Evolutionary conservation across 148 eudicot species (phyloP).

Genomic region (Polygonum aviculare): DNA sequence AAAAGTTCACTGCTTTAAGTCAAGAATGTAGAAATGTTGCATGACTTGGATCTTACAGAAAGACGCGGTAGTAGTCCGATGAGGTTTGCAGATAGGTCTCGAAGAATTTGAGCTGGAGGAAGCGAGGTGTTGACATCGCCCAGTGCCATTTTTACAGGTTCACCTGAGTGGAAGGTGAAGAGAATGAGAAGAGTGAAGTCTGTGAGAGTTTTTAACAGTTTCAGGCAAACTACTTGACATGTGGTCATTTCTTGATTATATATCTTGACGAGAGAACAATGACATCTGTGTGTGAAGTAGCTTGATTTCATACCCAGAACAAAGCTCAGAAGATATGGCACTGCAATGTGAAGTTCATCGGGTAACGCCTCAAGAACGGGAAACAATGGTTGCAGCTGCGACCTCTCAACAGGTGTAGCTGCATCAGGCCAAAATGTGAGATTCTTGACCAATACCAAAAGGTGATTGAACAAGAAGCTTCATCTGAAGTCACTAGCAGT

Average conservation of each 20-base stretch:
- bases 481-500: background rate
- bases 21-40: background rate
- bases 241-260: background rate
- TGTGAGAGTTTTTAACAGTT: background rate
- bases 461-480: background rate
- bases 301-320: conserved; percentile 57
- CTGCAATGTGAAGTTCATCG: conserved; percentile 46
- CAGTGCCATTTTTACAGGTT: conserved; percentile 82
- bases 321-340: conserved; percentile 84
- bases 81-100: conserved; percentile 51
- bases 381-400: conserved; percentile 70
- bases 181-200: background rate
- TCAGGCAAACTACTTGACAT: background rate
- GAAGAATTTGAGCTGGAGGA: conserved; percentile 37
- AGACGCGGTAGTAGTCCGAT: conserved; percentile 72
- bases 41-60: conserved; percentile 40
- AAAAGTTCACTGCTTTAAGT: background rate
- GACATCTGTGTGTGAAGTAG: background rate
- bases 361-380: conserved; percentile 77
- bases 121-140: conserved; percentile 35
- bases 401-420: conserved; percentile 89
- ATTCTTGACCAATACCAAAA: background rate
- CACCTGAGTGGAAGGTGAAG: conserved; percentile 43
- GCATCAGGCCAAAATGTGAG: conserved; percentile 13
- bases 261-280: background rate